Conservation (phyloP, 495 filamentous ascomycete species). For the Extremus antarcticus region DNA sequence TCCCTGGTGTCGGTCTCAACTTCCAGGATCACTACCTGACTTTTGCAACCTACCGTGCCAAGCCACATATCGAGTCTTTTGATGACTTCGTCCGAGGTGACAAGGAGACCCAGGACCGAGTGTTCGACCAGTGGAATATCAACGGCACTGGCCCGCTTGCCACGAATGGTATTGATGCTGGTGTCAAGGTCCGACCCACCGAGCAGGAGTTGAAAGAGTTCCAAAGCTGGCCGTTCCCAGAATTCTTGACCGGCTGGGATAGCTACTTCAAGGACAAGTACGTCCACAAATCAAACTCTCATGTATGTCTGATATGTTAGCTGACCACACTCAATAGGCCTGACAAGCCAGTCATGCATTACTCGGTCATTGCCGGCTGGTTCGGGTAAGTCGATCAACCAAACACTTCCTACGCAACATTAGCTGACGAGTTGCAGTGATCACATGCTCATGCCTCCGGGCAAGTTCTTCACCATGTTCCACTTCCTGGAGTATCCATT, state of each 20-base stretch:
- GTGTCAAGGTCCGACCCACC: conserved; percentile 67
- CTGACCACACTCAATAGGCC: conserved; percentile 38
- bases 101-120: conserved; percentile 42
- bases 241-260: conserved; percentile 63
- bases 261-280: conserved; percentile 61
- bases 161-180: conserved; percentile 79
- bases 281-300: not conserved
- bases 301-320: not conserved
- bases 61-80: conserved; percentile 67
- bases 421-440: conserved; percentile 12
- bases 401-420: not conserved
- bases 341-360: conserved; percentile 79
- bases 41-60: conserved; percentile 63
- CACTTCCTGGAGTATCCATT: conserved; percentile 79
- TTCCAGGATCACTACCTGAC: conserved; percentile 83
- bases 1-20: conserved; percentile 73
- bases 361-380: conserved; percentile 33
- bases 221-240: conserved; percentile 39
- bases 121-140: conserved; percentile 59
- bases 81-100: conserved; percentile 72
- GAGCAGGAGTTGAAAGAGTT: conserved; percentile 59
- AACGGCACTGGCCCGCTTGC: conserved; percentile 70
- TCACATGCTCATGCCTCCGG: conserved; percentile 44
- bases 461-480: conserved; percentile 84
- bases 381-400: conserved; percentile 10